phyloP scores from a whole-genome alignment of 352 stramenopile species.

The Pythium sp. region DNA sequence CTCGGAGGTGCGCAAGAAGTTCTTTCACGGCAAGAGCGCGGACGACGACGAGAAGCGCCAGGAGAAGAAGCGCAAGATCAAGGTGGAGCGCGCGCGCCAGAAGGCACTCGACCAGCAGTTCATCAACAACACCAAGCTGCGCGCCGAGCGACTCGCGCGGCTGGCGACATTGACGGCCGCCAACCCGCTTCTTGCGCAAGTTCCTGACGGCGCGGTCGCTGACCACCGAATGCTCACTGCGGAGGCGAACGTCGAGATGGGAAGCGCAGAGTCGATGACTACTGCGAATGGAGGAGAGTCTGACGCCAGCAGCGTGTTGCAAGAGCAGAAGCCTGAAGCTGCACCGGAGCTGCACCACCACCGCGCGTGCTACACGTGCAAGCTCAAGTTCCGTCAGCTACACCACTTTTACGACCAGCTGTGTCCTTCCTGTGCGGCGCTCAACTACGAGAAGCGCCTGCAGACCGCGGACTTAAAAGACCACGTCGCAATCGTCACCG shows the following conservation, averaged over 20 bases:
- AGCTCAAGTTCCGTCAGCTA: constrained; percentile 89
- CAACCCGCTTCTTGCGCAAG: constrained; percentile 58
- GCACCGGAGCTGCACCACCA: constrained; percentile 72
- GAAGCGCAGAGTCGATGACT: not conserved
- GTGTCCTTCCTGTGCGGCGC: constrained; percentile 89
- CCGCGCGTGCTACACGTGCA: constrained; percentile 94
- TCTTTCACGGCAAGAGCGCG: constrained; percentile 58
- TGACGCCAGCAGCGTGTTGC: not conserved
- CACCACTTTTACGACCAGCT: constrained; percentile 95
- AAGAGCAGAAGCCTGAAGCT: not conserved
- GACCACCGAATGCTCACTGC: constrained; percentile 18
- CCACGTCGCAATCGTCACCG: constrained; percentile 89
- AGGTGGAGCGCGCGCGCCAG: constrained; percentile 59
- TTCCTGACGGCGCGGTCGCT: constrained; percentile 50
- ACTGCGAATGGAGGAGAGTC: not conserved
- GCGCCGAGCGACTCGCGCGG: constrained; percentile 53
- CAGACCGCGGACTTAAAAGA: constrained; percentile 79
- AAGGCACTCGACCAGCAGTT: constrained; percentile 75
- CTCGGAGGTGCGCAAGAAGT: constrained; percentile 50
- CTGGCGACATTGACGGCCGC: constrained; percentile 50
- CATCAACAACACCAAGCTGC: constrained; percentile 80
- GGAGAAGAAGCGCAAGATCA: constrained; percentile 64
- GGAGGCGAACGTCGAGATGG: constrained; percentile 7
- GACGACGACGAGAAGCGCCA: constrained; percentile 43
- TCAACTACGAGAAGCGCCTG: constrained; percentile 94